Percentiles rank a stretch among this genome's conserved stretches.
Conservation (phyloP, 345 rosid species). For the Salix caprea region DNA sequence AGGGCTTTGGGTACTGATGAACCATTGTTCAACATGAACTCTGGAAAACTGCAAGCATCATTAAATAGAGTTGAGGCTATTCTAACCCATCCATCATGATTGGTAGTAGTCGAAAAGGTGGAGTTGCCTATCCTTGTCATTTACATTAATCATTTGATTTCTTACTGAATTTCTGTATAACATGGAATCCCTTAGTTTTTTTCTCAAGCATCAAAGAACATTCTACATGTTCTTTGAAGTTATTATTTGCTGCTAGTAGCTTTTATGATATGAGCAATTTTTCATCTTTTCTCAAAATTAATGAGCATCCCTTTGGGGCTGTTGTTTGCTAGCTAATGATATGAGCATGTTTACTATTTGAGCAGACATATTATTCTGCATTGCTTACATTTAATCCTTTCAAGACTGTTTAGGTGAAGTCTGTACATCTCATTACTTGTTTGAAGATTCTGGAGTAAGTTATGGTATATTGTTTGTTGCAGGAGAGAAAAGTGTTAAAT, state of each 20-base stretch:
- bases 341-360: background rate
- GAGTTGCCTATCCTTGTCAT: background rate
- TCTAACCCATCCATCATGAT: slow-evolving; percentile 41
- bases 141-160: background rate
- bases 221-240: background rate
- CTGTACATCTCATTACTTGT: background rate
- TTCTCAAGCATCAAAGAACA: background rate
- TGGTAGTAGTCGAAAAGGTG: background rate
- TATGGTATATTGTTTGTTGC: background rate
- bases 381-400: background rate
- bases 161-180: background rate
- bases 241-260: too few relatives aligned
- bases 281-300: background rate
- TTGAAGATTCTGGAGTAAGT: too few relatives aligned
- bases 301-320: background rate
- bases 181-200: background rate
- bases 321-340: background rate
- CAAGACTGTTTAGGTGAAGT: background rate
- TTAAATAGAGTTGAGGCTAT: slow-evolving; percentile 82
- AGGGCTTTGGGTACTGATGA: slow-evolving; percentile 77
- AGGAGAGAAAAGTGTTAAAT: background rate
- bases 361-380: background rate
- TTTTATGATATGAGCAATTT: background rate
- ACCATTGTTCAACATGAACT: slow-evolving; percentile 75
- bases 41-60: slow-evolving; percentile 79